Evolutionary conservation across 768 basidiomycete genomes (phyloP).

Genomic region (Pholiota microspora): DNA sequence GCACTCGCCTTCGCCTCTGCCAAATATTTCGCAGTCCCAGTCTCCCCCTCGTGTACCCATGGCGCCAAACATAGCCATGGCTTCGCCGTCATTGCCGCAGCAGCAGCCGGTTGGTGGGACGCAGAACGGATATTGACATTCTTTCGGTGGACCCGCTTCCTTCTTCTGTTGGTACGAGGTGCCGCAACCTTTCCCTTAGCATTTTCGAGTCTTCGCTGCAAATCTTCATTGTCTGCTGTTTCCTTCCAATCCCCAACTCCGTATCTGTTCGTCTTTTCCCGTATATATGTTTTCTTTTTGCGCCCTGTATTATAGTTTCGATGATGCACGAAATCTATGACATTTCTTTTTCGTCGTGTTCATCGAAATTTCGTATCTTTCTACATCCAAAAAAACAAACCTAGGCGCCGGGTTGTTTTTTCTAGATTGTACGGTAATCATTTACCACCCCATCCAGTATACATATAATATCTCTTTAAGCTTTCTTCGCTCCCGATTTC

Average conservation of each 20-base stretch:
- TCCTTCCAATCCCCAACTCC: slow-evolving; percentile 15
- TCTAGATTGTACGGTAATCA: slow-evolving; percentile 14
- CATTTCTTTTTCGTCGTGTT: slow-evolving; percentile 10
- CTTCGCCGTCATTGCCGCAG: slow-evolving; percentile 55
- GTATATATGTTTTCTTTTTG: slow-evolving; percentile 8
- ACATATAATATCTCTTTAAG: slow-evolving; percentile 6
- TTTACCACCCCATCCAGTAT: slow-evolving; percentile 5
- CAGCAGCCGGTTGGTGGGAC: slow-evolving; percentile 51
- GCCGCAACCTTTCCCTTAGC: not conserved
- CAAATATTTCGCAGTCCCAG: slow-evolving; percentile 42
- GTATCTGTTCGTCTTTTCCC: slow-evolving; percentile 3
- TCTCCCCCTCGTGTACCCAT: slow-evolving; percentile 50
- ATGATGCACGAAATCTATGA: slow-evolving; percentile 16
- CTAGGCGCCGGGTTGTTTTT: slow-evolving; percentile 10
- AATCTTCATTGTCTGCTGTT: slow-evolving; percentile 4
- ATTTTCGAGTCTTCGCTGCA: slow-evolving; percentile 8
- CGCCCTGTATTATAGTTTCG: slow-evolving; percentile 20
- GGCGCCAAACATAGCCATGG: slow-evolving; percentile 50
- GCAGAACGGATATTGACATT: slow-evolving; percentile 47
- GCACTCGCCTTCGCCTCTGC: slow-evolving; percentile 45
- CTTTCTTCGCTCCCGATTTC: not conserved
- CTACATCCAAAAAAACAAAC: slow-evolving; percentile 9
- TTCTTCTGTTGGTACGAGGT: slow-evolving; percentile 6
- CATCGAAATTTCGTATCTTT: slow-evolving; percentile 7
- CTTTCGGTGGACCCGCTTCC: not conserved